A percentile compares a stretch with the other conserved stretches of the same genome.
These are phyloP conservation scores for Ceriops tagal DNA, from an alignment of 345 rosid genomes.

Conservation along the genomic window DNA sequence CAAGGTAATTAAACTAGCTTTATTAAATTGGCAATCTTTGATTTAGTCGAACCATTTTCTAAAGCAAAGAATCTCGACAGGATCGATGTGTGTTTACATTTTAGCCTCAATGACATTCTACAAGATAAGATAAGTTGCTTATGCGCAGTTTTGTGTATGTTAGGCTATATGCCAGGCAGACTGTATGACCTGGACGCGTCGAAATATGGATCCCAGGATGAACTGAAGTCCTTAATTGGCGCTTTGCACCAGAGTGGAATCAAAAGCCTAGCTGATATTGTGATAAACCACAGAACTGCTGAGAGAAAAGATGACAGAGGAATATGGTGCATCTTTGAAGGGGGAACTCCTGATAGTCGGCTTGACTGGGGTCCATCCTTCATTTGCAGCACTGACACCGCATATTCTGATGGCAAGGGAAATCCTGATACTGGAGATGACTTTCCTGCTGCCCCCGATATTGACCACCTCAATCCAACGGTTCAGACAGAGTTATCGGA, in stretches of 20 bases:
- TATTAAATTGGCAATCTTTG: too few species aligned
- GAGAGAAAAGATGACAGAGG: slow-evolving; percentile 63
- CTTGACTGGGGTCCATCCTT: slow-evolving; percentile 84
- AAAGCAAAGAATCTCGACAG: neutral
- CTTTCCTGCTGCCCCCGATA: slow-evolving; percentile 63
- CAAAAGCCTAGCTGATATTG: slow-evolving; percentile 76
- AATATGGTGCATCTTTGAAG: slow-evolving; percentile 68
- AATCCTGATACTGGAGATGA: slow-evolving; percentile 60
- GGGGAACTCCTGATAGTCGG: slow-evolving; percentile 71
- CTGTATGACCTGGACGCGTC: slow-evolving; percentile 72
- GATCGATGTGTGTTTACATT: neutral
- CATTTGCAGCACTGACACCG: slow-evolving; percentile 52
- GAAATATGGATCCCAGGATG: slow-evolving; percentile 57
- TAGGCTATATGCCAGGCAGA: slow-evolving; percentile 91
- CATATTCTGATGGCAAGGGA: slow-evolving; percentile 59
- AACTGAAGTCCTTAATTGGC: slow-evolving; percentile 48
- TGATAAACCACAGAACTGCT: slow-evolving; percentile 82
- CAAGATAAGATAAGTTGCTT: neutral
- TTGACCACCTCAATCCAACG: slow-evolving; percentile 69
- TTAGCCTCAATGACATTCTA: too few species aligned
- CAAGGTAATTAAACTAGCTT: too few species aligned
- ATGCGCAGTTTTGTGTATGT: neutral
- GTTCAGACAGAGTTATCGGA: slow-evolving; percentile 66
- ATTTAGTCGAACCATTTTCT: neutral
- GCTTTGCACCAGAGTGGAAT: slow-evolving; percentile 53